Evolutionary conservation across 2,329 filamentous ascomycete species (phyloP).

Genomic region (Calonectria henricotiae): DNA sequence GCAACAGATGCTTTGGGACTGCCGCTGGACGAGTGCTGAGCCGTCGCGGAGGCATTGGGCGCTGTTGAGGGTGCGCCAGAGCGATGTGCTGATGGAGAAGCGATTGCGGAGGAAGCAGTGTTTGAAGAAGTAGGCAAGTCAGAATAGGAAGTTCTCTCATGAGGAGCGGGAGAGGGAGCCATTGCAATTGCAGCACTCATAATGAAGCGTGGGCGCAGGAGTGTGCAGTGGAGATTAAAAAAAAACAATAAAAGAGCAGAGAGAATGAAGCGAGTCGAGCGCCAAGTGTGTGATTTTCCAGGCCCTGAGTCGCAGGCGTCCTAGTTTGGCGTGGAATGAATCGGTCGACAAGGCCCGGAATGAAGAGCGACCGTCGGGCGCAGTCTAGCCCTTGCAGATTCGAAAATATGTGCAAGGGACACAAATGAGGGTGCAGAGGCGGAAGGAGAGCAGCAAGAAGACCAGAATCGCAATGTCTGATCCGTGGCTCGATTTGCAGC

Average conservation of each 20-base stretch:
- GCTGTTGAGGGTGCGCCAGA: slow-evolving; percentile 58
- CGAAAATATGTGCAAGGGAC: slow-evolving; percentile 11
- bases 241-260: slow-evolving; percentile 45
- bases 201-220: slow-evolving; percentile 56
- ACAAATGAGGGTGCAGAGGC: slow-evolving; percentile 40
- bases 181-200: slow-evolving; percentile 81
- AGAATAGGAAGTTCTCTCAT: slow-evolving; percentile 74
- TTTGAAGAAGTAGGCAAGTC: slow-evolving; percentile 63
- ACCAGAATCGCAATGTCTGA: slow-evolving; percentile 19
- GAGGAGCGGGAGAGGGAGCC: slow-evolving; percentile 78
- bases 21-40: slow-evolving; percentile 68
- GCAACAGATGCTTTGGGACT: slow-evolving; percentile 67
- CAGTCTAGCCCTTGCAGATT: slow-evolving; percentile 22
- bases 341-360: slow-evolving; percentile 47
- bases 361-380: slow-evolving; percentile 41
- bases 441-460: slow-evolving; percentile 18
- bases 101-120: slow-evolving; percentile 54
- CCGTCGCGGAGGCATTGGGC: slow-evolving; percentile 58
- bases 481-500: slow-evolving; percentile 31
- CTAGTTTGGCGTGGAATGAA: slow-evolving; percentile 46
- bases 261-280: slow-evolving; percentile 42
- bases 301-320: slow-evolving; percentile 46
- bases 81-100: slow-evolving; percentile 66
- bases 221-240: slow-evolving; percentile 40
- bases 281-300: slow-evolving; percentile 48